Percentiles rank a stretch among this genome's conserved stretches.
phyloP scores from a whole-genome alignment of 2,329 filamentous ascomycete species.

The Fusarium sp. region DNA sequence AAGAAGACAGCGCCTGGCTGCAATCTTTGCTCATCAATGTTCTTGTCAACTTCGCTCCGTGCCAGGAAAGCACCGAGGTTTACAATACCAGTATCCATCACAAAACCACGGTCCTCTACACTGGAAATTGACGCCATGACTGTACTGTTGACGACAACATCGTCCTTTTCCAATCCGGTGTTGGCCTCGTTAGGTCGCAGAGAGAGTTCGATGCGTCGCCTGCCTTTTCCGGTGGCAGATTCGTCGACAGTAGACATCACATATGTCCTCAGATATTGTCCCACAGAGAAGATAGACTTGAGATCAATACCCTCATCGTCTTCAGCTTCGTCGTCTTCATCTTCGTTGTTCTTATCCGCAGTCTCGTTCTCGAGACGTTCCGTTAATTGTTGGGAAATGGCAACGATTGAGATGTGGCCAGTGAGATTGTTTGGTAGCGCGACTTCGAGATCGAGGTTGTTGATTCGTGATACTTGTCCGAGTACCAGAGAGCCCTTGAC shows the following conservation, averaged over 20 bases:
- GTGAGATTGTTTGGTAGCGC: conserved; percentile 91
- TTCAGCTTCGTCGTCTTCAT: conserved; percentile 62
- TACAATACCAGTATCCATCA: conserved; percentile 89
- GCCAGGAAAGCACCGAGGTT: conserved; percentile 84
- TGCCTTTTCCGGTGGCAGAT: conserved; percentile 67
- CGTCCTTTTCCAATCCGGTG: conserved; percentile 73
- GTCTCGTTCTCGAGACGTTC: conserved; percentile 76
- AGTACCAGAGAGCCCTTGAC: conserved; percentile 87
- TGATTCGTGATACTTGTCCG: conserved; percentile 85
- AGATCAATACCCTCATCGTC: conserved; percentile 73
- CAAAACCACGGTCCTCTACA: conserved; percentile 93
- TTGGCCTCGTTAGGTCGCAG: conserved; percentile 83
- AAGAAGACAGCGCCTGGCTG: conserved; percentile 87
- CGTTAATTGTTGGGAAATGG: conserved; percentile 84
- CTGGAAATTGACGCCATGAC: conserved; percentile 89
- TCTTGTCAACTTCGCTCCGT: conserved; percentile 78
- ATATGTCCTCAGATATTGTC: conserved; percentile 87
- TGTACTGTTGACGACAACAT: conserved; percentile 77
- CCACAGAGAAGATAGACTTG: conserved; percentile 77
- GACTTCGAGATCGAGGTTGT: conserved; percentile 78
- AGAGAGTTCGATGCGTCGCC: conserved; percentile 86
- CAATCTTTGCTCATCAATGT: conserved; percentile 71
- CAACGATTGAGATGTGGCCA: conserved; percentile 89
- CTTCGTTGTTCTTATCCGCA: conserved; percentile 57
- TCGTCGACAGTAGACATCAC: conserved; percentile 82